Base-by-base conservation (phyloP, 2,329 filamentous ascomycete species). In the Colletotrichum euphorbiae region DNA sequence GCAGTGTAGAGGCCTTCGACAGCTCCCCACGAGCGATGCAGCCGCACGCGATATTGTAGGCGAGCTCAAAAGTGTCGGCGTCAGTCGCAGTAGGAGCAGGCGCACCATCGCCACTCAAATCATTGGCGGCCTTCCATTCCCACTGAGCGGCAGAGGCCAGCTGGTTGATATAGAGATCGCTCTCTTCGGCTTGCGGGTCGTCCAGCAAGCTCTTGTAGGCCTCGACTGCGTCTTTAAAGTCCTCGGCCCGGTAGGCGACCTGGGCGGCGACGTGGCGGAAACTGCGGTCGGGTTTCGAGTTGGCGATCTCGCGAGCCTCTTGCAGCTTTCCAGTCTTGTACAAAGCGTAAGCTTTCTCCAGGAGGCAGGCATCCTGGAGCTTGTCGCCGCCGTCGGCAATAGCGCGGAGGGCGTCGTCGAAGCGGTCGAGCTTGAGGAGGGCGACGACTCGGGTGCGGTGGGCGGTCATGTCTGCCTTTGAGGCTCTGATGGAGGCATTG, bases 291-390 rank as follows among this genome's bases (percentile, higher is more conserved):
- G 74, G 64, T 11, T 71, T 72, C 11, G 80, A 72, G 15, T 79
- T 73, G 17, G 86, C 74, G 15, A 81, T 70, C 19, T 69, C 64
- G 15, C 67, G 62, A n/a, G 93, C 92, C 64, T 90, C 89, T 19
- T 85, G 81, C 1, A 93, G 85, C 71, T 89, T 84, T 24, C 92
- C 91, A 0, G 88, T 86, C 81, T 94, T 96, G 81, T 96, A 97
- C 19, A 94, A 84, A n/a, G 91, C 90, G 81, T 97, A 97, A 2
- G 91, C 88, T 76, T 90, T 90, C 78, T 94, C 93, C 48, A 94
- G 83, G 15, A 80, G 75, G 72, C 90, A 92, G 65, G 80, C 80
- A 43, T 86, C 81, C 75, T 90, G 87, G 65, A 94, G 80, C 71
- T 81, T 82, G 66, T 86, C 82, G 55, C 89, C 89, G 17, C 84